A percentile compares a stretch with the other conserved stretches of the same genome.
Evolutionary conservation across 345 rosid species (phyloP).

Genomic region (Atalantia buxifolia): DNA sequence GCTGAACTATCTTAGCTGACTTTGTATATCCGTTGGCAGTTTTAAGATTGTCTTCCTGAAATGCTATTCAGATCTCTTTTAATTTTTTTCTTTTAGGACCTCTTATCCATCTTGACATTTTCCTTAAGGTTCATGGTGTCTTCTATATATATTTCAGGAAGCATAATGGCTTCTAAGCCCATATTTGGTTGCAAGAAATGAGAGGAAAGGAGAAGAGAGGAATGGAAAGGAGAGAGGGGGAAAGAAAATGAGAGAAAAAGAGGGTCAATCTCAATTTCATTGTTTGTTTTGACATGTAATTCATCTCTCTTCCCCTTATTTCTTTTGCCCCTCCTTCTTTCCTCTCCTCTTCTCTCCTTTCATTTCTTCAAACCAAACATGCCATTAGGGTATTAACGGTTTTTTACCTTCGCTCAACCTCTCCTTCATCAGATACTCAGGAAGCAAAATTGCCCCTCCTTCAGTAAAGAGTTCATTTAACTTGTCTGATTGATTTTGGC

Average conservation of each 20-base stretch:
- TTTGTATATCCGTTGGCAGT: neutral
- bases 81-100: neutral
- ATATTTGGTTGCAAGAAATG: no score
- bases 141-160: neutral
- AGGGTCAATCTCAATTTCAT: no score
- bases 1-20: neutral
- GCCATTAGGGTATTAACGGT: neutral
- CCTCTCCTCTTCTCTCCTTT: no score
- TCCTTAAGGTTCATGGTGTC: neutral
- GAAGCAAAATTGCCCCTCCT: neutral
- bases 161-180: neutral
- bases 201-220: no score
- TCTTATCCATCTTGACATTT: neutral
- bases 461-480: slow-evolving; percentile 12
- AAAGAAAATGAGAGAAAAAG: no score
- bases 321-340: no score
- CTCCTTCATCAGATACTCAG: neutral
- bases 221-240: no score
- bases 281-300: no score
- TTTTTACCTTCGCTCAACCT: neutral
- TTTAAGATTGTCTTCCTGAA: neutral
- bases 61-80: neutral
- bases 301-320: no score
- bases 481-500: slow-evolving; percentile 27
- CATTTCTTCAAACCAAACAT: no score